Evolutionary conservation across 306 rosid species (phyloP).

Genomic region (Corylus americana): DNA sequence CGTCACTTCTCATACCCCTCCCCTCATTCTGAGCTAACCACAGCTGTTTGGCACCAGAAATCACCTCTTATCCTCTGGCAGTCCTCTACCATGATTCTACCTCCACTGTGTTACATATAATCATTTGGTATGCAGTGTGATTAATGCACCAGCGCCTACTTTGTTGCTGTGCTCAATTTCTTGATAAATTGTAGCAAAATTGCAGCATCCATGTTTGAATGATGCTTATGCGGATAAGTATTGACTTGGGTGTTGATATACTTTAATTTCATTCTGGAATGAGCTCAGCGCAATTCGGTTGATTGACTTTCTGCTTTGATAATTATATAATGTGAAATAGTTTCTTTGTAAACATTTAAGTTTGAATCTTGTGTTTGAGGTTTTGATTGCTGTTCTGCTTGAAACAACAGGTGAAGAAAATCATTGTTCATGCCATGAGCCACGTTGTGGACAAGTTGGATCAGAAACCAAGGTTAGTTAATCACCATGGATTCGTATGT

Average conservation of each 20-base stretch:
- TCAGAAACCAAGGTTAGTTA: constrained; percentile 41
- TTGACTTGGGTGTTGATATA: neutral
- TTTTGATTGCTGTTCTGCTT: constrained; percentile 17
- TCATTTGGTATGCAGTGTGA: too few species aligned
- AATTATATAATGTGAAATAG: neutral
- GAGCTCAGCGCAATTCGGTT: neutral
- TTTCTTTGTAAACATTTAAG: neutral
- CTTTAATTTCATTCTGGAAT: neutral
- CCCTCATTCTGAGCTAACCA: too few species aligned
- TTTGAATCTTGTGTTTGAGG: neutral
- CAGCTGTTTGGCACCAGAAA: too few species aligned
- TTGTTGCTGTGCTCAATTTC: neutral
- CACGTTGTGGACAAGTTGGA: constrained; percentile 29
- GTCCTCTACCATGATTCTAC: neutral
- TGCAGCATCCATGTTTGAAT: neutral
- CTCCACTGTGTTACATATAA: neutral
- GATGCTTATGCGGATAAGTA: neutral
- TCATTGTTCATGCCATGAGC: constrained; percentile 51
- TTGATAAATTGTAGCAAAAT: neutral
- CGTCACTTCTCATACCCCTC: too few species aligned
- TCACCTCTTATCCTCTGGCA: neutral
- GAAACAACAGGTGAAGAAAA: constrained; percentile 74
- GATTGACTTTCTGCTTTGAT: neutral
- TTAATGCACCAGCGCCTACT: too few species aligned
- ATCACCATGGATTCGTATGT: neutral